Base-by-base conservation (phyloP, 176 grass and related monocot species). In the Ensete ventricosum region DNA sequence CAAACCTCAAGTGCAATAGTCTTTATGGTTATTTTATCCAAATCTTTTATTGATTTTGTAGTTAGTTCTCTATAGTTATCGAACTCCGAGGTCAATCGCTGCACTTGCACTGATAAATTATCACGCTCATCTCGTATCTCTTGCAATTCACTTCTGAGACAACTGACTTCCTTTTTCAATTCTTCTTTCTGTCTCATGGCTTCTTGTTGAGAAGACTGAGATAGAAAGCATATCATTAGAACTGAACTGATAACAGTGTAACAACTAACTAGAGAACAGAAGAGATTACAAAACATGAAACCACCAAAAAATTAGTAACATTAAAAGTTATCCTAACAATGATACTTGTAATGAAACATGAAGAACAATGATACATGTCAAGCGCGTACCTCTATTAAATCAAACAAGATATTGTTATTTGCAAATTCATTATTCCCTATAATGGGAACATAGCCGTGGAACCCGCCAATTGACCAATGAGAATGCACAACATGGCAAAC, bases 131-230 rank as follows among this genome's bases (percentile, higher is more conserved):
- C 76, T 68, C 63, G 53, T 67, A 78, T 22, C 68, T 78, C 62
- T 14, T 78, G 76, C 14, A 78, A 49, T 67, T 78, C 76, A 67
- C 16, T 68, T 54, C 76, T 68, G 54, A 78, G 63, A 50, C 62
- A 78, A 67, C 26, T 67, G n/a, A 78, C 62, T 78, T 78, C 76
- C 50, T 54, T 78, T 62, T 68, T 78, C 63, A 78, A 53, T 63
- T 78, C 76, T 67, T 78, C 76, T 52, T 68, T 78, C 63, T 78
- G 76, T 54, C 55, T 78, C 16, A 51, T 51, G 16, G 76, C 63
- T 26, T 78, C 76, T 67, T 78, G 76, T 10, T 78, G 76, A 68
- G 76, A 78, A 27, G 76, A 53, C 76, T 78, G 76, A 23, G 34
- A 13, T 17, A n/a, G 48, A 24, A 77, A 67, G 13, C 13, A 54